Evolutionary conservation across 148 eudicot genomes (phyloP), one percentile per base, ranked within the genome.

Genomic region (Rhododendron henanense): DNA sequence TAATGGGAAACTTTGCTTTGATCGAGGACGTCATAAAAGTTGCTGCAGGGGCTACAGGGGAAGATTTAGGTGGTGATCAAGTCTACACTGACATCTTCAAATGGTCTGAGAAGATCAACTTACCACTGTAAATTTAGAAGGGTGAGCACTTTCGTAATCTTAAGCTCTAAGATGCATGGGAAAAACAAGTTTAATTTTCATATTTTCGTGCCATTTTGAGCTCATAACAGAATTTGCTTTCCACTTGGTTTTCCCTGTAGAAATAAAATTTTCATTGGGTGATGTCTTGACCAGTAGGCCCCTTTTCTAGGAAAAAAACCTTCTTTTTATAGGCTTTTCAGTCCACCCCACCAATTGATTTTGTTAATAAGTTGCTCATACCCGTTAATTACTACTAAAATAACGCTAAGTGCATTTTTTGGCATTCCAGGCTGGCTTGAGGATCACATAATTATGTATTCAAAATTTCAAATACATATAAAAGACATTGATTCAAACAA

Each of bases 1-100:
- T 96, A 6, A 94, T 96, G 98, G 98, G 99, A 19, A 97, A 97
- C 67, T 97, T 97, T 31, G 98, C 97, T 1, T 85, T 97, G 88
- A 95, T 95, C 15, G 99, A 97, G 91, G 99, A 97, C 84, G 63
- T 97, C 28, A 93, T 97, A 90, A 94, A 95, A 90, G 92, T 97
- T 45, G 98, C 95, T 67, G 96, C 99, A 71, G 98, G 99, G 44
- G 95, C 92, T 59, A 89, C 88, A 0, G 99, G 98, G 39, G 90
- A 93, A 69, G 95, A 95, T 67, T 81, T 97, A 81, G 99, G 98
- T n/a, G 99, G 98, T 63, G 99, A 97, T 84, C 96, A 87, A 50
- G 97, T 95, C 51, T 91, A 92, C 87, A 88, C 98, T 2, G 96
- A 92, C 85, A 97, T 97, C 78, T 93, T 94, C 87, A 86, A 93